Conservation (phyloP, 2,329 filamentous ascomycete genomes). For the Neonectria magnoliae region DNA sequence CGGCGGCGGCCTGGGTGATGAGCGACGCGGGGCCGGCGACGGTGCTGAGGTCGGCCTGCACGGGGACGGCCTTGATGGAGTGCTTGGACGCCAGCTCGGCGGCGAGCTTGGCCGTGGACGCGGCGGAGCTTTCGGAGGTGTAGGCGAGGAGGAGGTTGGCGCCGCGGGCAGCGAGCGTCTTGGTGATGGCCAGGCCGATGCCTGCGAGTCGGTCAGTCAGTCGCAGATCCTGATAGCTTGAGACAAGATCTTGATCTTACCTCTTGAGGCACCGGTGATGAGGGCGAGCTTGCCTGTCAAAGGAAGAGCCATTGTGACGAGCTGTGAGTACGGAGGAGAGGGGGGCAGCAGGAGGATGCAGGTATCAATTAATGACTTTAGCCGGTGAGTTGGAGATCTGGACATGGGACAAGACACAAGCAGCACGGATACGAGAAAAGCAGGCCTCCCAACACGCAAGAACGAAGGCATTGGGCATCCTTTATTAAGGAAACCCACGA, state of each 20-base stretch:
- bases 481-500: neutral
- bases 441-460: neutral
- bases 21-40: constrained; percentile 37
- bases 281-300: constrained; percentile 83
- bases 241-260: constrained; percentile 53
- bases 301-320: constrained; percentile 48
- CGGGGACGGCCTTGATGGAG: constrained; percentile 66
- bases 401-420: neutral
- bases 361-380: constrained; percentile 13
- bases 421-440: neutral
- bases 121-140: constrained; percentile 33
- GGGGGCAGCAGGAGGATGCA: neutral
- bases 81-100: constrained; percentile 53
- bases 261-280: constrained; percentile 81
- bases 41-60: constrained; percentile 66
- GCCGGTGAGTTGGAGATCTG: neutral
- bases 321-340: constrained; percentile 1
- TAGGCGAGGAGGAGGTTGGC: constrained; percentile 42
- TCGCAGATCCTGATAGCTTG: too few relatives aligned
- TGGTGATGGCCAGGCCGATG: constrained; percentile 39
- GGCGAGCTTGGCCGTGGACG: constrained; percentile 31
- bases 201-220: constrained; percentile 14
- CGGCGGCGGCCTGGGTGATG: constrained; percentile 37
- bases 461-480: neutral
- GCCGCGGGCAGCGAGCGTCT: constrained; percentile 40